Evolutionary conservation across 1,284 basidiomycete genomes (phyloP), one percentile per base, ranked within the genome.

Genomic region (Psilocybe mexicana): DNA sequence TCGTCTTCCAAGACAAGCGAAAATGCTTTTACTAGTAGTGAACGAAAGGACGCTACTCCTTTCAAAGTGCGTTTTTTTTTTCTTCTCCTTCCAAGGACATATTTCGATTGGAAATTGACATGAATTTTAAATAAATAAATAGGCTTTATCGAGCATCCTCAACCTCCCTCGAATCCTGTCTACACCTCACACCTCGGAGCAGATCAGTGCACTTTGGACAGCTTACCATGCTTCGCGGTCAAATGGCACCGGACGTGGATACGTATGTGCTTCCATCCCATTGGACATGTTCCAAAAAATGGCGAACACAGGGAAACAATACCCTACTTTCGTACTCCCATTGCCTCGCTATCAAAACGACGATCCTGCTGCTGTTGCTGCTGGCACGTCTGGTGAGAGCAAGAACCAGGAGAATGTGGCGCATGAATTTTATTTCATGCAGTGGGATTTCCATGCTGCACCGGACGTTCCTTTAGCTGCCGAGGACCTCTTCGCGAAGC

Each of bases 341-440:
- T 69, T 97, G 2, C 86, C 88, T 8, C 81, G 89, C 18, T 68
- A 63, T 28, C 68, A 61, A 53, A 55, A 58, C 24, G 51, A 58
- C 52, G 59, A 54, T 25, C 30, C 46, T n/a, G 14, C 18, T n/a
- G 48, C 38, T 30, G 67, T 68, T 24, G 66, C 66, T 38, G 53
- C 67, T 4, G 30, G 30, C 30, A 33, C 18, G 18, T 18, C 18
- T 18, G 18, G 18, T 18, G 18, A 8, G 4, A 33, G 30, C 30
- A 40, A 40, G 3, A 60, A 62, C 25, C 73, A 72, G 45, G 69
- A 69, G 43, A 74, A 83, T 43, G 73, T 72, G 43, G 82, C 89
- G 6, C 87, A 90, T 68, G 94, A 96, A 70, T 96, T 96, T 76
- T 93, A 89, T 74, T 90, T 90, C 68, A 77, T 96, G 58, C 88